These are phyloP conservation scores for Globisporangium nagaii DNA, from an alignment of 352 stramenopile genomes.

Conservation along the genomic window DNA sequence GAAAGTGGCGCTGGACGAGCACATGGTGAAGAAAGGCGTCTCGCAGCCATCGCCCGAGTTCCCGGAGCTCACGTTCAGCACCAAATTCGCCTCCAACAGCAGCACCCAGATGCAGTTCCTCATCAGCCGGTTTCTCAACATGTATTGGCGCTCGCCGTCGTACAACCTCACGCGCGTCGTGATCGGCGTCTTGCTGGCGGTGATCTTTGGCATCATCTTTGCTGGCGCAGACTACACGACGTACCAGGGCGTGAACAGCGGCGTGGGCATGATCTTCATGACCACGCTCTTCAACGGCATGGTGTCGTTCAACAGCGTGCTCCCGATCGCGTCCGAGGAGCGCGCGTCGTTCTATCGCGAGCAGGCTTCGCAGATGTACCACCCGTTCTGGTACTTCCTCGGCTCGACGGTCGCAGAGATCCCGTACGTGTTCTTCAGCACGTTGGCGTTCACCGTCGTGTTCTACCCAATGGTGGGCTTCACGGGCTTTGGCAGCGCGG, in stretches of 20 bases:
- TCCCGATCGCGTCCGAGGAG: constrained; percentile 31
- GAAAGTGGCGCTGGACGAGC: constrained; percentile 1
- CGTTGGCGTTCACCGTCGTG: not conserved
- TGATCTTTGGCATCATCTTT: constrained; percentile 67
- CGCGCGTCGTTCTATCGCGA: constrained; percentile 83
- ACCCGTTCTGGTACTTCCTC: constrained; percentile 30
- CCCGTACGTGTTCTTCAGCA: constrained; percentile 2
- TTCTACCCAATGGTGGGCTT: constrained; percentile 44
- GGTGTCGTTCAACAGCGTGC: constrained; percentile 9
- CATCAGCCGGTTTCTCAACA: constrained; percentile 5
- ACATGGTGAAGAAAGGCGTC: constrained; percentile 6
- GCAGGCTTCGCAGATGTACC: constrained; percentile 69
- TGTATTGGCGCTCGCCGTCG: constrained; percentile 28
- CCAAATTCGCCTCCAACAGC: constrained; percentile 9
- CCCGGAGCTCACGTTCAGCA: constrained; percentile 11
- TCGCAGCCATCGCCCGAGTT: constrained; percentile 1
- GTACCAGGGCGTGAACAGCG: constrained; percentile 32
- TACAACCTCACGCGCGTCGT: constrained; percentile 61
- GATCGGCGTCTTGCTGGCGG: constrained; percentile 39
- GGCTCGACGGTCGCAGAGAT: constrained; percentile 10
- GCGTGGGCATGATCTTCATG: constrained; percentile 16
- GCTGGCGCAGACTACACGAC: constrained; percentile 25
- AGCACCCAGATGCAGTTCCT: constrained; percentile 7
- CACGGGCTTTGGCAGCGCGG: constrained; percentile 15
- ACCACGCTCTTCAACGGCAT: constrained; percentile 9